Percentiles rank a stretch among this genome's conserved stretches.
Conservation (phyloP, 306 rosid species). For the Vicia villosa region DNA sequence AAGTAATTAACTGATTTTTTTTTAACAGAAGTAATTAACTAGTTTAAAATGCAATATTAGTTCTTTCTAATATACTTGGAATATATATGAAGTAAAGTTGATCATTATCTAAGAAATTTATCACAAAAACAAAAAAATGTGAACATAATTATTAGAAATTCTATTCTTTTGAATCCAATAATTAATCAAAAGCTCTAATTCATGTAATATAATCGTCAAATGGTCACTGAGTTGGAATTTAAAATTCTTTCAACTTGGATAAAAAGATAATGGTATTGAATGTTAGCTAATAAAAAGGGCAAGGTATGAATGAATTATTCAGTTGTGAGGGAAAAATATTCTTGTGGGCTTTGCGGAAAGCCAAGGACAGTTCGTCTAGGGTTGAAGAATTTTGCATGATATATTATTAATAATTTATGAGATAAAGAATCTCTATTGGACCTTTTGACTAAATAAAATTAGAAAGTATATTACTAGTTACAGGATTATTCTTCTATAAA, state of each 20-base stretch:
- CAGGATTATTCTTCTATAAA: conserved; percentile 54
- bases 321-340: conserved; percentile 55
- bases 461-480: conserved; percentile 30
- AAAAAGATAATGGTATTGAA: conserved; percentile 35
- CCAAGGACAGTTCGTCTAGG: conserved; percentile 61
- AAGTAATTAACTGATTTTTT: neutral
- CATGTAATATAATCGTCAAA: conserved; percentile 40
- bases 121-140: neutral
- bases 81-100: conserved; percentile 23
- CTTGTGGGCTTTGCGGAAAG: conserved; percentile 71
- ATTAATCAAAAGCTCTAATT: conserved; percentile 34
- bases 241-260: conserved; percentile 55
- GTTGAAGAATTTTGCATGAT: conserved; percentile 48
- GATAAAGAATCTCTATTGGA: conserved; percentile 53
- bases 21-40: neutral
- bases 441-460: conserved; percentile 32
- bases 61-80: conserved; percentile 37
- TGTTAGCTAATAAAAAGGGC: conserved; percentile 34
- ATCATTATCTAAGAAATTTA: conserved; percentile 5
- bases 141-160: conserved; percentile 38
- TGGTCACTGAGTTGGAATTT: conserved; percentile 31
- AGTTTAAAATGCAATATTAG: conserved; percentile 9
- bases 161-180: conserved; percentile 54
- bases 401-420: conserved; percentile 17
- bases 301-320: conserved; percentile 44